Base-by-base conservation (phyloP, 257 asterid species). In the Cordia subcordata region DNA sequence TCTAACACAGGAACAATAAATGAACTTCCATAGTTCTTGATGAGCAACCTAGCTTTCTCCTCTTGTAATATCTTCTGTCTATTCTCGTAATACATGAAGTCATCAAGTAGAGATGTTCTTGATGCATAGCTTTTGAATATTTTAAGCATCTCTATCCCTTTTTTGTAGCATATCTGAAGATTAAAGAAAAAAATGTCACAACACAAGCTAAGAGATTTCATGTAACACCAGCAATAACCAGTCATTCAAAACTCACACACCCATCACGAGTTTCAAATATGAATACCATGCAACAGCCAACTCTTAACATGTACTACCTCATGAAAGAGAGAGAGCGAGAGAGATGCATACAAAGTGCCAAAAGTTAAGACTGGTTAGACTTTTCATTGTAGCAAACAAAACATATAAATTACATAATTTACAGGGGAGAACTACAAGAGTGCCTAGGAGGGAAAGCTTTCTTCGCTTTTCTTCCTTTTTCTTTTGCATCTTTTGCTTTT, bases 91-190 rank as follows among this genome's bases (percentile, higher is more conserved):
- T 82, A 86, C 89, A 82, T 65, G 78, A 92, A 88, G 78, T 88
- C 97, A 60, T 92, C 97, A 39, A 92, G 90, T 66, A 92, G 63
- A 53, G 96, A 82, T 55, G 96, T 86, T 77, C 75, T 88, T 4
- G 74, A 66, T 1, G 72, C 53, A 60, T 77, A 65, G 60, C 62
- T 75, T 69, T 85, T 88, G 68, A 75, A 86, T 56, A 86, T 75
- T 52, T 72, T 81, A 67, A 92, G 82, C 99, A 92, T 86, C 74
- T 92, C 96, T 70, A 85, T 60, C 59, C 99, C 99, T 71, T 85
- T 81, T 71, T 62, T 73, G 72, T 70, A 72, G 64, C 63, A 62
- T 70, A 92, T 76, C 99, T 92, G 87, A 49, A 72, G 35, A 64
- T 16, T 45, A 44, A 46, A 57, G 10, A n/a, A 1, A 10, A 23